Evolutionary conservation across 2,329 filamentous ascomycete species (phyloP).

Genomic region (Furcasterigmium furcatum): DNA sequence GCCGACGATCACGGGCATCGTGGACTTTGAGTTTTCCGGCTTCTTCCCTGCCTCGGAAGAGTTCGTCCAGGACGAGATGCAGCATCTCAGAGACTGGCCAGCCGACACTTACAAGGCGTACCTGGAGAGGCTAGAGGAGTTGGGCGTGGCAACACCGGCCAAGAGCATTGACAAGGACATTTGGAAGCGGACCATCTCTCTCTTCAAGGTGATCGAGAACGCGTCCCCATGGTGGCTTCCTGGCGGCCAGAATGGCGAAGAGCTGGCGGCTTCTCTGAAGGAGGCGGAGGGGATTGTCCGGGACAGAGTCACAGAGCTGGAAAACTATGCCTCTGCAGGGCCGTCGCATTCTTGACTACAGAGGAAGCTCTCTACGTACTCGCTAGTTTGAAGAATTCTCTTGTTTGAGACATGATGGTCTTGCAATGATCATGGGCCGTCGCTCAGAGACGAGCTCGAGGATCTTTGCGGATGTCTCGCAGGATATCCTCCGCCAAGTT

Average conservation of each 20-base stretch:
- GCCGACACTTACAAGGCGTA: constrained; percentile 7
- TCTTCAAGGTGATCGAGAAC: constrained; percentile 4
- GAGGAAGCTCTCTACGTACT: too few species aligned
- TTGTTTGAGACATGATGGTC: too few species aligned
- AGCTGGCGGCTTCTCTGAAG: not conserved
- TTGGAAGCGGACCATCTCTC: constrained; percentile 4
- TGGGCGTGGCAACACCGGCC: constrained; percentile 5
- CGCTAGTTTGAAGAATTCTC: too few species aligned
- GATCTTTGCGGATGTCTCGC: too few species aligned
- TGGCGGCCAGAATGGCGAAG: not conserved
- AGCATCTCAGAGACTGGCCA: constrained; percentile 14
- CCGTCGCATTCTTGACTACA: too few species aligned
- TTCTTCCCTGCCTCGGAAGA: constrained; percentile 16
- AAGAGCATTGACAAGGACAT: not conserved
- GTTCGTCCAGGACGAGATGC: constrained; percentile 9
- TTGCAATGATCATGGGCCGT: too few species aligned
- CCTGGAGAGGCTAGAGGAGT: constrained; percentile 5
- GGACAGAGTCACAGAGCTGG: not conserved
- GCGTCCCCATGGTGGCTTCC: constrained; percentile 12
- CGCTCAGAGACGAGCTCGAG: too few species aligned
- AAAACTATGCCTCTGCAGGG: too few species aligned
- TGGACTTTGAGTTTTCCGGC: constrained; percentile 19
- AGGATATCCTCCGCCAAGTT: constrained; percentile 6
- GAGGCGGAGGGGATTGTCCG: not conserved
- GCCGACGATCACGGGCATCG: constrained; percentile 13